Percentiles rank a stretch among this genome's conserved stretches.
phyloP scores from a whole-genome alignment of 345 rosid species.

The Salix udensis region DNA sequence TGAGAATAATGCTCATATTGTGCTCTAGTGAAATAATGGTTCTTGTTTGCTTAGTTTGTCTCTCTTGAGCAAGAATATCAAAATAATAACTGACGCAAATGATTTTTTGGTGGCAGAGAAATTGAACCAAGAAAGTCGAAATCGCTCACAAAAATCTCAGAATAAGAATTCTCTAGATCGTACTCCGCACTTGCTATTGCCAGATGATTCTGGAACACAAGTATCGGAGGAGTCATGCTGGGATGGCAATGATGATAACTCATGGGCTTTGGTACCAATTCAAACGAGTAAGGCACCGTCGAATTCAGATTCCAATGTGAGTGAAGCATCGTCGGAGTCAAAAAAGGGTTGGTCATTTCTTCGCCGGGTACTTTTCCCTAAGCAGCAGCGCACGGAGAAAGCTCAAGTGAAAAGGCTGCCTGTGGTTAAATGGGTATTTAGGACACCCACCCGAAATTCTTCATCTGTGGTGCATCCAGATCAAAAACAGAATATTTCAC shows the following conservation, averaged over 20 bases:
- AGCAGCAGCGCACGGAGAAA: constrained; percentile 33
- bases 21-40: too few relatives aligned
- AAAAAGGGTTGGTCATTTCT: constrained; percentile 65
- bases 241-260: constrained; percentile 28
- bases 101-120: constrained; percentile 22
- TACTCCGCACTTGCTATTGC: neutral
- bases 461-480: constrained; percentile 61
- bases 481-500: constrained; percentile 40
- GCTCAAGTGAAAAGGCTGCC: constrained; percentile 44
- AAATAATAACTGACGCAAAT: constrained; percentile 5
- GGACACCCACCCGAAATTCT: constrained; percentile 52
- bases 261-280: constrained; percentile 53
- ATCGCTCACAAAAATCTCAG: constrained; percentile 5
- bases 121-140: constrained; percentile 10
- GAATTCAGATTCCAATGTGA: constrained; percentile 15
- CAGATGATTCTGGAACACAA: constrained; percentile 11
- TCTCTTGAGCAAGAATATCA: neutral
- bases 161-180: constrained; percentile 10
- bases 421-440: constrained; percentile 48
- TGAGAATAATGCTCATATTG: neutral
- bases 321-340: constrained; percentile 13
- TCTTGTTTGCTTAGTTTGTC: neutral
- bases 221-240: constrained; percentile 7
- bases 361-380: constrained; percentile 36
- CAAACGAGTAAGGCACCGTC: constrained; percentile 28